phyloP scores from a whole-genome alignment of 2,329 filamentous ascomycete genomes.

The Trichoderma pleuroti region DNA sequence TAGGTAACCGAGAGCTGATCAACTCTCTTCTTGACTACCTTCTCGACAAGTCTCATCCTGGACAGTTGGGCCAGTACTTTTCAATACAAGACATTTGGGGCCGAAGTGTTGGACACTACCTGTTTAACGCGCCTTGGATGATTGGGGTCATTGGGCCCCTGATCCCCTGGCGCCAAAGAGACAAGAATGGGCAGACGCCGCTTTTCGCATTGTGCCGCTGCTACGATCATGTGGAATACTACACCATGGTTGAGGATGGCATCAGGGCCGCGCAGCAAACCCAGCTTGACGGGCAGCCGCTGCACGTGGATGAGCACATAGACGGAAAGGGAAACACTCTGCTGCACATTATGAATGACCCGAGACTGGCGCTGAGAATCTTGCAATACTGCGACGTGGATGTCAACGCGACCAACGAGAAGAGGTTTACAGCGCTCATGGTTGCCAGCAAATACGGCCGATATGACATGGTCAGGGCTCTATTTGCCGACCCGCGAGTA shows the following conservation, averaged over 20 bases:
- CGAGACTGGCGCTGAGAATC: constrained; percentile 69
- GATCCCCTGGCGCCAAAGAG: constrained; percentile 83
- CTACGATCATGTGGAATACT: constrained; percentile 88
- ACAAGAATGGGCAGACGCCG: constrained; percentile 97
- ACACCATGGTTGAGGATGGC: constrained; percentile 79
- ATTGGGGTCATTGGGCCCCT: constrained; percentile 73
- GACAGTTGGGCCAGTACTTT: constrained; percentile 64
- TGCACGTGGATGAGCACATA: constrained; percentile 89
- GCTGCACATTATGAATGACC: constrained; percentile 91
- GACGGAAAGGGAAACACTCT: constrained; percentile 92
- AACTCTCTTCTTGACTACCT: constrained; percentile 72
- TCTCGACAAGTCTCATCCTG: constrained; percentile 51
- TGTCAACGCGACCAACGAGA: constrained; percentile 92
- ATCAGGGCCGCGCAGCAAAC: constrained; percentile 68
- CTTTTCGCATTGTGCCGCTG: constrained; percentile 92
- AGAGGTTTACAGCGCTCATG: constrained; percentile 93
- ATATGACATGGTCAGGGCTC: constrained; percentile 82
- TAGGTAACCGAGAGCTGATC: constrained; percentile 71
- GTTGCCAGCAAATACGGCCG: constrained; percentile 97
- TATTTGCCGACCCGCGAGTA: constrained; percentile 84
- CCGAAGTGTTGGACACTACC: constrained; percentile 88
- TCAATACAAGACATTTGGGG: constrained; percentile 76
- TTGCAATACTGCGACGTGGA: constrained; percentile 87
- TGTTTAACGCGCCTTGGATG: constrained; percentile 84
- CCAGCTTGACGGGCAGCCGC: constrained; percentile 73